Conservation (phyloP, 768 basidiomycete genomes). For the Boletus eberwhitei region DNA sequence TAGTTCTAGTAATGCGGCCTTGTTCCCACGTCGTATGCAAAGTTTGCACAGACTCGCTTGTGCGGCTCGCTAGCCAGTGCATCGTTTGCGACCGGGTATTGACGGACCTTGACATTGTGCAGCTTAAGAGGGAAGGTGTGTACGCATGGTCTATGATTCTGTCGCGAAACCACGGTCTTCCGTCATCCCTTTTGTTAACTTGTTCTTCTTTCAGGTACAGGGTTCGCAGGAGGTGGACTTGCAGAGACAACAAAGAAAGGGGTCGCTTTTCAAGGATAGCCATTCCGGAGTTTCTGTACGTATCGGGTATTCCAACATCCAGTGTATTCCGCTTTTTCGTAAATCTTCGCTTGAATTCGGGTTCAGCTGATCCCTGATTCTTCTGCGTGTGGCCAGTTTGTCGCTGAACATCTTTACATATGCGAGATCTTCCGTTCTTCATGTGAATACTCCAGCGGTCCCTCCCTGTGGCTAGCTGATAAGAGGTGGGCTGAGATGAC, state of each 20-base stretch:
- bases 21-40: slow-evolving; percentile 93
- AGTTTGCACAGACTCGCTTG: slow-evolving; percentile 85
- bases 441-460: not conserved
- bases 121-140: slow-evolving; percentile 85
- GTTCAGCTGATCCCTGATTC: not conserved
- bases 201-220: slow-evolving; percentile 58
- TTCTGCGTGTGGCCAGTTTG: not conserved
- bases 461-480: not conserved
- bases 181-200: not conserved
- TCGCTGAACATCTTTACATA: not conserved
- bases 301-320: not conserved
- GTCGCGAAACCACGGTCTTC: not conserved
- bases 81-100: slow-evolving; percentile 76
- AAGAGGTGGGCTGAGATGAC: not conserved
- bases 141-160: not conserved
- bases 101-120: slow-evolving; percentile 70
- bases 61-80: slow-evolving; percentile 75
- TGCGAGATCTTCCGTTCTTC: not conserved
- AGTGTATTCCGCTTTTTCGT: not conserved
- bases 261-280: slow-evolving; percentile 80
- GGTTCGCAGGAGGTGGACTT: slow-evolving; percentile 91
- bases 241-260: slow-evolving; percentile 83
- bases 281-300: not conserved
- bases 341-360: not conserved
- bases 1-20: slow-evolving; percentile 63